Percentiles rank a stretch among this genome's conserved stretches.
phyloP scores from a whole-genome alignment of 1,284 basidiomycete species.

The Porphyrellus sp. region DNA sequence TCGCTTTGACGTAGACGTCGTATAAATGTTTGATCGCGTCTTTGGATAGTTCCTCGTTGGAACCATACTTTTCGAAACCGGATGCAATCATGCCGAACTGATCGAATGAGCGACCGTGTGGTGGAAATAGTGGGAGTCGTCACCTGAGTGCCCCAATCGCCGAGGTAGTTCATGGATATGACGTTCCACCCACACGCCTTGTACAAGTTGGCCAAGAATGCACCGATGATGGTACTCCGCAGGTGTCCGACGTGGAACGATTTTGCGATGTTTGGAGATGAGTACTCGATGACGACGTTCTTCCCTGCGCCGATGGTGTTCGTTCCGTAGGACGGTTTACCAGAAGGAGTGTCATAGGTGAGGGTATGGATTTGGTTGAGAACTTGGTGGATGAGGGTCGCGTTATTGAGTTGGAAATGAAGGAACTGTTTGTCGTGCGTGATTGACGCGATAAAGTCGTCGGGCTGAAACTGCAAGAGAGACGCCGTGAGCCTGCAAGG shows the following conservation, averaged over 20 bases:
- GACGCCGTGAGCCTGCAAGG: background rate
- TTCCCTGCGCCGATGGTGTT: slow-evolving; percentile 79
- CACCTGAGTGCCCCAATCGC: slow-evolving; percentile 93
- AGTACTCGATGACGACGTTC: slow-evolving; percentile 84
- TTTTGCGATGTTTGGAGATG: slow-evolving; percentile 97
- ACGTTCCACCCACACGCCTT: slow-evolving; percentile 94
- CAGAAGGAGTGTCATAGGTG: slow-evolving; percentile 56
- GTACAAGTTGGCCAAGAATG: slow-evolving; percentile 91
- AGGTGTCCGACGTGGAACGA: slow-evolving; percentile 98
- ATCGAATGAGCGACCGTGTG: background rate
- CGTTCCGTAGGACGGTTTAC: slow-evolving; percentile 67
- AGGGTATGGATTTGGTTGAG: slow-evolving; percentile 80
- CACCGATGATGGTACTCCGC: slow-evolving; percentile 96
- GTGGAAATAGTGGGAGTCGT: slow-evolving; percentile 13
- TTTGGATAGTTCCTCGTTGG: slow-evolving; percentile 76
- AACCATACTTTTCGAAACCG: slow-evolving; percentile 91
- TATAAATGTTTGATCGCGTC: slow-evolving; percentile 96
- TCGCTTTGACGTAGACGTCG: slow-evolving; percentile 93
- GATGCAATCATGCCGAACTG: slow-evolving; percentile 87
- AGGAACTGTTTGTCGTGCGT: slow-evolving; percentile 78
- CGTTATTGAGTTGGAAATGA: slow-evolving; percentile 73
- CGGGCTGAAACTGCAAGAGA: slow-evolving; percentile 56
- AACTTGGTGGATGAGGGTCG: slow-evolving; percentile 66
- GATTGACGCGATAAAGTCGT: slow-evolving; percentile 66
- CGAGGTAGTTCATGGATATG: slow-evolving; percentile 88